Evolutionary conservation across 495 filamentous ascomycete genomes (phyloP), one percentile per base, ranked within the genome.

Genomic region (Penicillium arizonense): DNA sequence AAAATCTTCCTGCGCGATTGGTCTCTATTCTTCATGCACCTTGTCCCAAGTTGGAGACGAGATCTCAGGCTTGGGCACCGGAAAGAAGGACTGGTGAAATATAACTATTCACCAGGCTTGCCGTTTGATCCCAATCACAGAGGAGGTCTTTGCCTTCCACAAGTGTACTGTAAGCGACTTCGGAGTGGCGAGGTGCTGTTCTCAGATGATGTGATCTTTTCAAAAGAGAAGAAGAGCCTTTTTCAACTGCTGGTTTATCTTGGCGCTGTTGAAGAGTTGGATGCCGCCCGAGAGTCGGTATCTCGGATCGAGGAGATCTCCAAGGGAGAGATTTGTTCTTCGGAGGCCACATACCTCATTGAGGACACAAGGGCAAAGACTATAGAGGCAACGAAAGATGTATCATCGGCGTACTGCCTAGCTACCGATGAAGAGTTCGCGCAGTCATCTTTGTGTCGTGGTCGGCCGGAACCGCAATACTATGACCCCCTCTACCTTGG

Each of bases 1-100:
- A 66, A 69, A 9, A 61, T 58, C 33, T 67, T 72, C 46, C 5
- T 75, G 3, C 65, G 71, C 13, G 55, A 71, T 28, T 70, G 67
- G 59, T 61, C 59, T 11, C 33, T 75, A 4, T 72, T 65, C 59
- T 20, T 64, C 6, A 38, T 68, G 20, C 63, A 72, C n/a, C 43
- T 73, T 7, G 46, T 71, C 24, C 69, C 68, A 5, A 55, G 33
- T 8, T 66, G 64, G 63, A 62, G 52, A 16, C 58, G 59, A 3
- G 26, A 57, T 32, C 34, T 73, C 7, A 51, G 62, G 28, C 65
- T 58, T 1, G 73, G 71, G 5, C 56, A 44, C 23, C 52, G 65
- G 14, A 55, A 59, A 3, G 52, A 59, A 1, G 65, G 65, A 1
- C 42, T 67, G 30, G 55, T 64, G 8, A 56, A 49, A 12, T 74